These are phyloP conservation scores for Ulmus americana DNA, from an alignment of 331 rosid genomes.

Conservation along the genomic window DNA sequence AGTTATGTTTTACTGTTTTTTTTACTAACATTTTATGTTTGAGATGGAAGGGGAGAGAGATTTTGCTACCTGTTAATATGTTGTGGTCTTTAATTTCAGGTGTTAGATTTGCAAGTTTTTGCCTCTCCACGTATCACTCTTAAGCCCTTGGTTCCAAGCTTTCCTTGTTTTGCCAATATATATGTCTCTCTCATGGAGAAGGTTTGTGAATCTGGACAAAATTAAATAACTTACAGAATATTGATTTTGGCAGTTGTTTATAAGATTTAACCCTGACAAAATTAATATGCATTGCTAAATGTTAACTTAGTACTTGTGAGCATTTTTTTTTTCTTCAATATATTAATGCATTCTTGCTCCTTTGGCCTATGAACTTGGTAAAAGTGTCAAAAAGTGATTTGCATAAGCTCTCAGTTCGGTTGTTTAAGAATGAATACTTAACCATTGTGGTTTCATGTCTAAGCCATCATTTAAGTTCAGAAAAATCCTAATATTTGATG, in stretches of 20 bases:
- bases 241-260: too few relatives aligned
- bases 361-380: too few relatives aligned
- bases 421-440: too few relatives aligned
- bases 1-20: not conserved
- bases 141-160: slow-evolving; percentile 94
- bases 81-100: slow-evolving; percentile 41
- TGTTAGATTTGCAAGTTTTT: slow-evolving; percentile 75
- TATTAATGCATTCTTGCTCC: not conserved
- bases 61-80: slow-evolving; percentile 12
- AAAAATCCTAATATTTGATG: slow-evolving; percentile 3
- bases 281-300: too few relatives aligned
- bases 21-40: not conserved
- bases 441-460: too few relatives aligned
- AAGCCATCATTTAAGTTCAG: not conserved
- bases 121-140: slow-evolving; percentile 70
- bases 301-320: too few relatives aligned
- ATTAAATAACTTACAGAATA: not conserved
- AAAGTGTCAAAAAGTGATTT: too few relatives aligned
- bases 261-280: too few relatives aligned
- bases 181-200: slow-evolving; percentile 82
- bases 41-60: not conserved
- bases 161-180: slow-evolving; percentile 87
- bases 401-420: too few relatives aligned
- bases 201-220: slow-evolving; percentile 43
- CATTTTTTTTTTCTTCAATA: not conserved